Evolutionary conservation across 73 alveolate genomes (phyloP), one percentile per base, ranked within the genome.

Genomic region (Durusdinium trenchii): DNA sequence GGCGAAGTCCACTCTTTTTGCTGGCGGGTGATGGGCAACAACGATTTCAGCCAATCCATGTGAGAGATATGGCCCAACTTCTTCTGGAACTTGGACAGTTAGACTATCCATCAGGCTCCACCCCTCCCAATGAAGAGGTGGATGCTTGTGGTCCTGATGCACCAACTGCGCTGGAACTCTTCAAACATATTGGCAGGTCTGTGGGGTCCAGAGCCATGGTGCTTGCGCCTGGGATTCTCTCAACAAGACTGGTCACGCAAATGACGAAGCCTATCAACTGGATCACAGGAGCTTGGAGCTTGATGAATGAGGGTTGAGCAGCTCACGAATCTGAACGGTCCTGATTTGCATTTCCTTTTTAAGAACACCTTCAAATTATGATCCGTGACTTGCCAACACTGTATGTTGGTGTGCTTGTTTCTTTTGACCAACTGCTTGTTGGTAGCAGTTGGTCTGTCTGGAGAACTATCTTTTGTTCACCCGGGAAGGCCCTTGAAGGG

Each of bases 31-130:
- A 69, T 71, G 98, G 98, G 57, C 38, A 45, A 45, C 90, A 91
- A 42, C 87, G 90, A 2, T 91, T 91, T 78, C 98, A 91, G 89
- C 98, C 98, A 45, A 91, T 91, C 87, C 98, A 91, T 38, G 98
- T 91, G 48, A 51, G 98, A 47, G 91, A 87, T 47, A 87, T 87
- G 95, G 95, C 95, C 16, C 67, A 87, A 35, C 84, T 87, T 32
- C 84, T 87, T 12, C 52, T 87, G 83, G 82, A 57, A 36, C 95
- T 87, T 42, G 95, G 95, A 23, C 64, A 36, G 18, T 28, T 87
- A 36, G 95, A 73, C 23, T n/a, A 69, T 45, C 46, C 32, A 35
- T 40, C 43, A 0, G 84, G n/a, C 12, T 28, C 47, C 0, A 6
- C 36, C 5, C n/a, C 92, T 28, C 57, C 78, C 73, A 84, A 84